Evolutionary conservation across 345 rosid species (phyloP).

Genomic region (Camelina laxa): DNA sequence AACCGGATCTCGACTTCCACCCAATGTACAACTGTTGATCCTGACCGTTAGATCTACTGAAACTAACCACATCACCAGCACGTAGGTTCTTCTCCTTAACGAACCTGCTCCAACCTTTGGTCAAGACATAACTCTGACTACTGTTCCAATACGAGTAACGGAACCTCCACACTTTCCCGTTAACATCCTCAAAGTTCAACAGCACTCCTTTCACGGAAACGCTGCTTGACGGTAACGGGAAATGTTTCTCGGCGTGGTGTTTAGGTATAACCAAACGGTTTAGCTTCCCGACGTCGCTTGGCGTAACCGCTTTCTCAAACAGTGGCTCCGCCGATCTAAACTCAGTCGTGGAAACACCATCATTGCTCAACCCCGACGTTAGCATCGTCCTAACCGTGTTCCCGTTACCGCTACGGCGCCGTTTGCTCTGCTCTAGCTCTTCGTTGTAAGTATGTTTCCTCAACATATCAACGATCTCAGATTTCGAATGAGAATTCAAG

Average conservation of each 20-base stretch:
- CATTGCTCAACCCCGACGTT: slow-evolving; percentile 18
- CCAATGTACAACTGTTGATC: slow-evolving; percentile 79
- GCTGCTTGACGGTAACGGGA: slow-evolving; percentile 59
- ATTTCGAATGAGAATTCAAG: slow-evolving; percentile 77
- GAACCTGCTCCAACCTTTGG: slow-evolving; percentile 96
- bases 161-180: slow-evolving; percentile 93
- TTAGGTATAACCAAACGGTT: slow-evolving; percentile 95
- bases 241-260: slow-evolving; percentile 93
- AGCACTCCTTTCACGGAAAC: slow-evolving; percentile 66
- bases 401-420: slow-evolving; percentile 42
- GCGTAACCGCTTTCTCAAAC: slow-evolving; percentile 91
- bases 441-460: slow-evolving; percentile 85
- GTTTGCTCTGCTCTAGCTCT: slow-evolving; percentile 77
- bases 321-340: slow-evolving; percentile 63
- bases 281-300: slow-evolving; percentile 96
- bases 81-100: slow-evolving; percentile 88
- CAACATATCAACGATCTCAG: slow-evolving; percentile 93
- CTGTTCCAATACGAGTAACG: slow-evolving; percentile 99
- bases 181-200: slow-evolving; percentile 73
- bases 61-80: slow-evolving; percentile 86
- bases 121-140: slow-evolving; percentile 93
- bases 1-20: slow-evolving; percentile 53
- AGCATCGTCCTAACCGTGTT: slow-evolving; percentile 41
- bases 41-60: slow-evolving; percentile 78
- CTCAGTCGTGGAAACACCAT: slow-evolving; percentile 32